Evolutionary conservation across 192 early-diverging fungal species (phyloP).

Genomic region (Backusella liffmaniae): DNA sequence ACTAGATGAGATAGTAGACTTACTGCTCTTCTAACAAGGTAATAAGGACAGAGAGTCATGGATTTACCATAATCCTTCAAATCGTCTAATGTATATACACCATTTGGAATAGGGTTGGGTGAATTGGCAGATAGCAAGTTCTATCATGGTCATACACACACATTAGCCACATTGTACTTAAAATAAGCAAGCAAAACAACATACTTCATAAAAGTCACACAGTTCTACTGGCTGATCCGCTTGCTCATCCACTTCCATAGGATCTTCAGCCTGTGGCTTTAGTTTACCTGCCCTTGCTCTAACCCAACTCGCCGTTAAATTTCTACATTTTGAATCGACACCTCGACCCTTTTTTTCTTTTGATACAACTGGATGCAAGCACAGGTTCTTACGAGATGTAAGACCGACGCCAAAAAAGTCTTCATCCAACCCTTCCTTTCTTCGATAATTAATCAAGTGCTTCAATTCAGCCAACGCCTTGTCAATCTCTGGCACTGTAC

Average conservation of each 20-base stretch:
- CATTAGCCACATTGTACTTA: neutral
- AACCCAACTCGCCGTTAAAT: conserved; percentile 93
- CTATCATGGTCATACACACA: conserved; percentile 41
- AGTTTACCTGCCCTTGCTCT: conserved; percentile 55
- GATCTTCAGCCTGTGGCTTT: conserved; percentile 1
- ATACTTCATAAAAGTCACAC: conserved; percentile 82
- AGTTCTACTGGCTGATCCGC: conserved; percentile 43
- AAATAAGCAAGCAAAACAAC: neutral
- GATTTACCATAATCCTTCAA: conserved; percentile 75
- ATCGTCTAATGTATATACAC: conserved; percentile 97
- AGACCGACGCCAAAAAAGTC: conserved; percentile 90
- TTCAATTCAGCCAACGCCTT: conserved; percentile 97
- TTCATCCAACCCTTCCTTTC: conserved; percentile 64
- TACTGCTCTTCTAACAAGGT: conserved; percentile 83
- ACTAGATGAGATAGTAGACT: neutral
- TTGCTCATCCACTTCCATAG: conserved; percentile 23
- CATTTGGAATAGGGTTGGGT: conserved; percentile 67
- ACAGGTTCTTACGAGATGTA: conserved; percentile 92
- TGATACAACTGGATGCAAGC: conserved; percentile 86
- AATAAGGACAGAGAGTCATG: conserved; percentile 92
- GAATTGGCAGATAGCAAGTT: conserved; percentile 63
- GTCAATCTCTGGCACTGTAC: conserved; percentile 99
- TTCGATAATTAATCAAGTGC: conserved; percentile 84
- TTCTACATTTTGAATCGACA: conserved; percentile 89
- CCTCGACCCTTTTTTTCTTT: conserved; percentile 84